Base-by-base conservation (phyloP, 768 basidiomycete species). In the Leccinum sublutescens region DNA sequence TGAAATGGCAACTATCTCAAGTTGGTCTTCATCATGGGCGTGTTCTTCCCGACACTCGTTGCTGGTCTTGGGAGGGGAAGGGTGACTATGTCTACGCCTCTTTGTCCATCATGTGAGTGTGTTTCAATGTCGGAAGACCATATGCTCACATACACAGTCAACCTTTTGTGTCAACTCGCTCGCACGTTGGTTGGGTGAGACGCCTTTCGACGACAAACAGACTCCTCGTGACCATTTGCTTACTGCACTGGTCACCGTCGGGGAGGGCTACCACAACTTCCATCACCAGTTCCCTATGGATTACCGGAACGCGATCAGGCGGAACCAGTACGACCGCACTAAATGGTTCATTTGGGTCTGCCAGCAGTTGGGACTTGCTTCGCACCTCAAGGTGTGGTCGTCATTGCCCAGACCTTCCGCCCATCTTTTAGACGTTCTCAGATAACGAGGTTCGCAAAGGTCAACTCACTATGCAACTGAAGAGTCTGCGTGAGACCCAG, bases 201-300 rank as follows among this genome's bases (percentile, higher is more conserved):
- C 89, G 8, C 91, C 93, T 23, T 95, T 93, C 69, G 94, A 96
- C 75, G 92, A 95, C 84, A 95, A 95, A 78, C 92, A 95, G 74
- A 90, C 92, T 9, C 94, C 95, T 17, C 82, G 88, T 54, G 93
- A 96, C 74, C 94, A 95, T 75, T 71, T 94, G 60, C 71, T 95
- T 71, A 95, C 94, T 31, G 95, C 95, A 3, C 78, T 97, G 31
- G 88, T 86, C 61, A 97, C 95, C 38, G 87, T 95, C 68, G 95
- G 95, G 55, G 95, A 98, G 75, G 95, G 95, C 17, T 98, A 98
- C 79, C 95, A 98, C 81, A 98, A 98, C 76, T 96, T 95, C 85
- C 95, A 98, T 78, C 95, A 98, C 70, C 85, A 85, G 59, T 96
- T 96, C 84, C 95, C 95, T 7, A 93, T 93, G 91, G 95, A 98